Evolutionary conservation across 148 eudicot species (phyloP).

Genomic region (Talinum fruticosum): DNA sequence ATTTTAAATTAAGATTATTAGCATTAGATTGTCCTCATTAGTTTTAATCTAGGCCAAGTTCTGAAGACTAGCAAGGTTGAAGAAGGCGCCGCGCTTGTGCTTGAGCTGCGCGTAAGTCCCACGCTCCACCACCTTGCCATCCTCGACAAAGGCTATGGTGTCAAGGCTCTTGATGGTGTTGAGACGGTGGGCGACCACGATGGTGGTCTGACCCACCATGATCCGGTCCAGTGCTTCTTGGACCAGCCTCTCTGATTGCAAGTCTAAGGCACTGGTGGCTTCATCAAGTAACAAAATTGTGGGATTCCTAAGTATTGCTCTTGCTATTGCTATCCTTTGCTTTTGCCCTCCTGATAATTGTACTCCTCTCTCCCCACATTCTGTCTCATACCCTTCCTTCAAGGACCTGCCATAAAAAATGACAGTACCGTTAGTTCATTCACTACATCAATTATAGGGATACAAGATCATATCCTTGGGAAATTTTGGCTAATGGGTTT

Average conservation of each 20-base stretch:
- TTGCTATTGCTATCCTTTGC: slow-evolving; percentile 82
- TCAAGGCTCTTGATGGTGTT: slow-evolving; percentile 75
- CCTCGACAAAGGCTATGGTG: slow-evolving; percentile 59
- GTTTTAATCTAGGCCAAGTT: slow-evolving; percentile 20
- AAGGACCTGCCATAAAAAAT: slow-evolving; percentile 38
- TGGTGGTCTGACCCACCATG: slow-evolving; percentile 78
- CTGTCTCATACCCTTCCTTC: slow-evolving; percentile 73
- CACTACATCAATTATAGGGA: no score
- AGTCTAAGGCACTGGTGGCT: slow-evolving; percentile 87
- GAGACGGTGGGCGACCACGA: slow-evolving; percentile 83
- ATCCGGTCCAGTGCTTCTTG: slow-evolving; percentile 74
- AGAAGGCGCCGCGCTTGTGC: slow-evolving; percentile 75
- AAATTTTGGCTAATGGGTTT: no score
- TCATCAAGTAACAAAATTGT: slow-evolving; percentile 66
- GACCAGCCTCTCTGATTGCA: slow-evolving; percentile 74
- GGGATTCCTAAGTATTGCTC: slow-evolving; percentile 78
- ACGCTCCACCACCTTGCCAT: slow-evolving; percentile 69
- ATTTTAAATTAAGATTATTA: neutral
- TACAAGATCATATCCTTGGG: neutral
- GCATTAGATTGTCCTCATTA: neutral
- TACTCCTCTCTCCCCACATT: slow-evolving; percentile 88
- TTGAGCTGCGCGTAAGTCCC: slow-evolving; percentile 62
- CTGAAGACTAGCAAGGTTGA: slow-evolving; percentile 67
- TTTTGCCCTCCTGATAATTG: slow-evolving; percentile 87
- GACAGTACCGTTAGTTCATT: neutral